Evolutionary conservation across 306 rosid genomes (phyloP).

Genomic region (Acacia confusa): DNA sequence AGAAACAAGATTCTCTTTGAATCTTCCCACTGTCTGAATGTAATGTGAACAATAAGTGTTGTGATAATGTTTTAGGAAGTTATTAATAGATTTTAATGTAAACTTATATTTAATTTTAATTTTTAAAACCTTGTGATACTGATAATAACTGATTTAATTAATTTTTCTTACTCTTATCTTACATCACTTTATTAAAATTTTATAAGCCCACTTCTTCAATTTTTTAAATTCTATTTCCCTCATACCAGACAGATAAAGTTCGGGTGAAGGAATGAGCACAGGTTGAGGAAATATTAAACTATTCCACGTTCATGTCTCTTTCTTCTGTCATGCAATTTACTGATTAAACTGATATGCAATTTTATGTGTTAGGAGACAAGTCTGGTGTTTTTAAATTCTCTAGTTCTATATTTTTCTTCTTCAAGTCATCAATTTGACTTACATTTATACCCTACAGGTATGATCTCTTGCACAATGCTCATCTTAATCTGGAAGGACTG

Average conservation of each 20-base stretch:
- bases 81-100: neutral
- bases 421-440: slow-evolving; percentile 34
- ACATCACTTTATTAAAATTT: too few relatives aligned
- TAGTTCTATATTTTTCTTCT: slow-evolving; percentile 15
- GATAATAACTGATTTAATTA: neutral
- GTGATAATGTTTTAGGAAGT: neutral
- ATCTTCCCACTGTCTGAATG: neutral
- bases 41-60: neutral
- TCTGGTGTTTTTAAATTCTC: slow-evolving; percentile 18
- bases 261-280: neutral
- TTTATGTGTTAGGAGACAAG: slow-evolving; percentile 19
- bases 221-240: too few relatives aligned
- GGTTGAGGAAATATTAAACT: slow-evolving; percentile 1
- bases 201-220: too few relatives aligned
- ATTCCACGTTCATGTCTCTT: neutral
- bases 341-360: slow-evolving; percentile 3
- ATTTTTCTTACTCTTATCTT: too few relatives aligned
- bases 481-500: slow-evolving; percentile 88
- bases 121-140: neutral
- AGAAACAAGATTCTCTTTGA: neutral
- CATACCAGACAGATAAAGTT: neutral
- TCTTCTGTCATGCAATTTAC: neutral
- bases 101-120: too few relatives aligned
- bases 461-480: slow-evolving; percentile 96
- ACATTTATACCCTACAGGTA: slow-evolving; percentile 54